Conservation (phyloP, 805 yeast species). For the Suhomyces canberraensis region DNA sequence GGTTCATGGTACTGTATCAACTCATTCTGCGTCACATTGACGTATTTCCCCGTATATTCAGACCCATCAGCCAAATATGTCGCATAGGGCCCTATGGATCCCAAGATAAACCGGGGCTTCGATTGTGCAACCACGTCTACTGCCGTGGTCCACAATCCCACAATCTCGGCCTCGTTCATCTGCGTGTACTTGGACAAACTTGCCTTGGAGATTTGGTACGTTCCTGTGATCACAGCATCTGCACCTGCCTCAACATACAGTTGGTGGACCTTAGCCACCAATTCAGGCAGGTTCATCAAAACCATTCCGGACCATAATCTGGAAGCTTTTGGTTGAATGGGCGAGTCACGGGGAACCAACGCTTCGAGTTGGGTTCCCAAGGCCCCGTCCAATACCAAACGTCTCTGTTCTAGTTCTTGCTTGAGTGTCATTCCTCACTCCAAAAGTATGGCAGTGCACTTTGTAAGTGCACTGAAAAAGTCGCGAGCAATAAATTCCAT, state of each 20-base stretch:
- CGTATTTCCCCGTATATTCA: constrained; percentile 71
- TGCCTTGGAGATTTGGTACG: constrained; percentile 56
- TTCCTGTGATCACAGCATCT: constrained; percentile 50
- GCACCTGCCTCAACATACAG: constrained; percentile 55
- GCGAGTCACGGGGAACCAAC: constrained; percentile 15
- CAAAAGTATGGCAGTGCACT: too few relatives aligned
- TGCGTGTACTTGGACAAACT: constrained; percentile 30
- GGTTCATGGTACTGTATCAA: constrained; percentile 51
- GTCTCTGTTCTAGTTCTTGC: not conserved
- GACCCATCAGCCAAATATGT: constrained; percentile 64
- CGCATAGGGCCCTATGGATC: constrained; percentile 77
- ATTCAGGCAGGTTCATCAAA: constrained; percentile 41
- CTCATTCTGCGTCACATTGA: constrained; percentile 27
- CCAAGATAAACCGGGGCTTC: constrained; percentile 40
- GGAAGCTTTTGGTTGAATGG: constrained; percentile 25
- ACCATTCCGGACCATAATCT: constrained; percentile 63
- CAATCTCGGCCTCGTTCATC: constrained; percentile 14
- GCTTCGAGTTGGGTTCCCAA: constrained; percentile 15
- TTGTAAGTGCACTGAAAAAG: too few relatives aligned
- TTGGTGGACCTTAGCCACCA: constrained; percentile 45
- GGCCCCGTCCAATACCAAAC: constrained; percentile 15
- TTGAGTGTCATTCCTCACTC: constrained; percentile 5
- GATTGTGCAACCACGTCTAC: constrained; percentile 15
- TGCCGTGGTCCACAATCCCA: constrained; percentile 21
- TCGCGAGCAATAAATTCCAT: too few relatives aligned